Evolutionary conservation across 768 basidiomycete species (phyloP).

Genomic region (Boletus fagicola): DNA sequence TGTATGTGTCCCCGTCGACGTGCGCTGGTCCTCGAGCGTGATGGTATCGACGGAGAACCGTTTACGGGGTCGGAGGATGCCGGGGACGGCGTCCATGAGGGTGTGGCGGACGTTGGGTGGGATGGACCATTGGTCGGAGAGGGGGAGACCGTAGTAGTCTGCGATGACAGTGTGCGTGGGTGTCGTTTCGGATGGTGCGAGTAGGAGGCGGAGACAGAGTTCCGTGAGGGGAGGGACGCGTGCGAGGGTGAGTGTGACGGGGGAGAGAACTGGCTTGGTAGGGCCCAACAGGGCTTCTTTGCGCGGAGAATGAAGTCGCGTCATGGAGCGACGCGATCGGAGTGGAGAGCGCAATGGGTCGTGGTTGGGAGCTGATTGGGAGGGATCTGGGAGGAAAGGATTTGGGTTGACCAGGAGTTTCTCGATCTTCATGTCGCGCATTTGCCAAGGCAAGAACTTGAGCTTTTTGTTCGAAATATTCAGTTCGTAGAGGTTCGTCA

Average conservation of each 20-base stretch:
- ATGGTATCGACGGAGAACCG: slow-evolving; percentile 13
- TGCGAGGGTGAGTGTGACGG: slow-evolving; percentile 20
- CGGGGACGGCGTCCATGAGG: slow-evolving; percentile 31
- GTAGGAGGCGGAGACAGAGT: slow-evolving; percentile 37
- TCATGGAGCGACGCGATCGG: slow-evolving; percentile 14
- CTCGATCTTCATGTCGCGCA: slow-evolving; percentile 53
- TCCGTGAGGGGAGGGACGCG: slow-evolving; percentile 36
- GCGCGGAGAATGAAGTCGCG: slow-evolving; percentile 12
- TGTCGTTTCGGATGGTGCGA: slow-evolving; percentile 25
- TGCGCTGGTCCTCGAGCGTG: neutral
- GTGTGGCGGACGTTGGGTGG: slow-evolving; percentile 25
- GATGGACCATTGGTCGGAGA: slow-evolving; percentile 30
- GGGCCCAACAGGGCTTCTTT: neutral
- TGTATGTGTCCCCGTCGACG: neutral
- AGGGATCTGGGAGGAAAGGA: slow-evolving; percentile 47
- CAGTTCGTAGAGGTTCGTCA: slow-evolving; percentile 55
- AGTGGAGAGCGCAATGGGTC: slow-evolving; percentile 1
- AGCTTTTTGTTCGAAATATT: slow-evolving; percentile 62
- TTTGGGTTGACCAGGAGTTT: slow-evolving; percentile 55
- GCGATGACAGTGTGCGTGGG: slow-evolving; percentile 16
- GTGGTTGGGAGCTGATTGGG: slow-evolving; percentile 12
- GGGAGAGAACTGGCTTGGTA: slow-evolving; percentile 18
- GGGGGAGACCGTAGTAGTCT: slow-evolving; percentile 30
- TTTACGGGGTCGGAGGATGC: slow-evolving; percentile 26
- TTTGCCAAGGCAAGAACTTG: slow-evolving; percentile 61